Percentiles rank a stretch among this genome's conserved stretches.
These are phyloP conservation scores for Guyanaporus albipodus DNA, from an alignment of 768 basidiomycete species.

Conservation along the genomic window DNA sequence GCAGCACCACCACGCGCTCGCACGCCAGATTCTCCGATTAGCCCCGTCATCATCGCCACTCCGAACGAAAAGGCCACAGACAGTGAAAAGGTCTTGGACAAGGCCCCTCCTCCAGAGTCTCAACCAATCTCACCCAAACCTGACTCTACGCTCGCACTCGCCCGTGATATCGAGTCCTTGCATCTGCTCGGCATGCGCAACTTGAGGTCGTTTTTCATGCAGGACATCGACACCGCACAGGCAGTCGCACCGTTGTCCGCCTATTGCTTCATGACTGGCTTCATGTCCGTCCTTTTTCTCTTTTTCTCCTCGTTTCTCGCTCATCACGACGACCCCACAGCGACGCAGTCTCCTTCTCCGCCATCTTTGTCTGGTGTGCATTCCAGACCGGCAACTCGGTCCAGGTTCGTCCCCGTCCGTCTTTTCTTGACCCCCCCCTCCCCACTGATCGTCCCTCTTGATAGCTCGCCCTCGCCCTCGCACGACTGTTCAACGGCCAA, in stretches of 20 bases:
- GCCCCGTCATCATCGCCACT: constrained; percentile 1
- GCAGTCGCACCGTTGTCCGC: constrained; percentile 53
- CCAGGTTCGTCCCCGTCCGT: constrained; percentile 39
- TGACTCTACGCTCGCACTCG: neutral
- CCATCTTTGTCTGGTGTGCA: constrained; percentile 80
- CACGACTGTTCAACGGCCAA: constrained; percentile 63
- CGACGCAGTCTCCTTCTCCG: constrained; percentile 70
- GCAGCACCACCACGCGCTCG: too few species aligned
- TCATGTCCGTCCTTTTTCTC: constrained; percentile 47
- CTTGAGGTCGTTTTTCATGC: constrained; percentile 13
- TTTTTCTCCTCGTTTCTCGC: neutral
- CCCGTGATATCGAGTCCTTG: constrained; percentile 19
- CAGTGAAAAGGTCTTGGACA: too few species aligned
- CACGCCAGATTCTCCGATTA: too few species aligned
- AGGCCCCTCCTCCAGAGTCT: neutral
- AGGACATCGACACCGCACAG: constrained; percentile 24
- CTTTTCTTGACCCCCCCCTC: neutral
- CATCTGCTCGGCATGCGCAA: constrained; percentile 1
- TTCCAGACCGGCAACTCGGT: constrained; percentile 81
- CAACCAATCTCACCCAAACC: neutral
- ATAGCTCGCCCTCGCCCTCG: constrained; percentile 75
- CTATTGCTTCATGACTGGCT: constrained; percentile 79
- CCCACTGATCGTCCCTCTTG: neutral
- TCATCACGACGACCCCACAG: constrained; percentile 32
- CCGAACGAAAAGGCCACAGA: neutral